phyloP scores from a whole-genome alignment of 345 rosid genomes.

The Schrenkiella parvula region DNA sequence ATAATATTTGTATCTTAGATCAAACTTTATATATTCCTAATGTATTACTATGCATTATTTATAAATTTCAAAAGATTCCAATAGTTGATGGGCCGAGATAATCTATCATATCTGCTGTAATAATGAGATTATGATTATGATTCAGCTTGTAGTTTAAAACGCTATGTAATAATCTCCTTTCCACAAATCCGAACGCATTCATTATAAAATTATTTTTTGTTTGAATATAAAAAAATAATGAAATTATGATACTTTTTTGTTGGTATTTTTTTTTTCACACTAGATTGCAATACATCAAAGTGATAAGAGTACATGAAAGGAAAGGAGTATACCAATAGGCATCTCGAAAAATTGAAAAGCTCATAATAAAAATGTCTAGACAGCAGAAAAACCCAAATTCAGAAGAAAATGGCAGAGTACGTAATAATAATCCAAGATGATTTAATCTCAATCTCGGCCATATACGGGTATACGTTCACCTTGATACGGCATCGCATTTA shows the following conservation, averaged over 20 bases:
- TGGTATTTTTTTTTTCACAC: no score
- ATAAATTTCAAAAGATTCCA: background rate
- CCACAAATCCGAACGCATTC: no score
- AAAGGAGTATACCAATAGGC: background rate
- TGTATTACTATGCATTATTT: background rate
- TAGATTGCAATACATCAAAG: no score
- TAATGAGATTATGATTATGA: background rate
- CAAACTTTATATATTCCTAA: background rate
- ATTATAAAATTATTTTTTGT: no score
- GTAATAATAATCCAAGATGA: background rate
- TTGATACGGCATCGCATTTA: background rate
- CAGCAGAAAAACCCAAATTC: background rate
- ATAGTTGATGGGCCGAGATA: background rate
- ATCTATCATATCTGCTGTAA: background rate
- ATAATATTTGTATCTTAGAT: background rate
- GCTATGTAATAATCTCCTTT: no score
- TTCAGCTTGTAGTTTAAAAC: no score
- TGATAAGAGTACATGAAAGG: background rate
- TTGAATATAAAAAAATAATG: no score
- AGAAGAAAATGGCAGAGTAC: background rate
- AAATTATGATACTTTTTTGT: constrained; percentile 1
- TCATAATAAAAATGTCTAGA: background rate
- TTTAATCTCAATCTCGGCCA: background rate
- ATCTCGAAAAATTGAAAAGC: background rate
- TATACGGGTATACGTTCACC: background rate